A percentile compares a stretch with the other conserved stretches of the same genome.
Conservation (phyloP, 179 eudicot species). For the Gypsophila paniculata region DNA sequence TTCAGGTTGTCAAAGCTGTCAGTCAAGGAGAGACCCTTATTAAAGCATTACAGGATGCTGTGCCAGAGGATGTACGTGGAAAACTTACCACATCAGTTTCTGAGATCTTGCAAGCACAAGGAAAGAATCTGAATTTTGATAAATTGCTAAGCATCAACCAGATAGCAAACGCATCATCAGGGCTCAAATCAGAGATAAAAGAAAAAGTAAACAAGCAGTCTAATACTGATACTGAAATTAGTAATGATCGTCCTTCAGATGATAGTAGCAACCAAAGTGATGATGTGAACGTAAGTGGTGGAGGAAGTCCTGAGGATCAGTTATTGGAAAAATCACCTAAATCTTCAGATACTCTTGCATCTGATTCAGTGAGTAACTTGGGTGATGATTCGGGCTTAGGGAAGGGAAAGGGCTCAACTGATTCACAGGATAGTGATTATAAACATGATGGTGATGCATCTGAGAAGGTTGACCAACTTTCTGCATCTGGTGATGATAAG, state of each 20-base stretch:
- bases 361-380: conserved; percentile 23
- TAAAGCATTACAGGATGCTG: conserved; percentile 87
- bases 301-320: conserved; percentile 30
- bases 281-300: conserved; percentile 26
- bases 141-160: conserved; percentile 36
- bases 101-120: conserved; percentile 52
- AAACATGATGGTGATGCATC: conserved; percentile 28
- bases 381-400: conserved; percentile 26
- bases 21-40: conserved; percentile 74
- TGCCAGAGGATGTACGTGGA: conserved; percentile 94
- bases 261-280: conserved; percentile 27
- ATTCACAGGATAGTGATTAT: conserved; percentile 24
- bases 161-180: conserved; percentile 41
- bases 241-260: conserved; percentile 31
- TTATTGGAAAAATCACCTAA: conserved; percentile 31
- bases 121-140: conserved; percentile 54
- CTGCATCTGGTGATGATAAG: conserved; percentile 33
- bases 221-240: conserved; percentile 24
- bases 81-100: conserved; percentile 73
- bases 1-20: conserved; percentile 77
- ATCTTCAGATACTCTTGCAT: conserved; percentile 27
- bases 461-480: conserved; percentile 29
- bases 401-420: conserved; percentile 27
- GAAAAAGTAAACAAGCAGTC: conserved; percentile 29
- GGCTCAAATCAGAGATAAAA: conserved; percentile 39